phyloP scores from a whole-genome alignment of 2,329 filamentous ascomycete species.

The Penicillium frequentans region DNA sequence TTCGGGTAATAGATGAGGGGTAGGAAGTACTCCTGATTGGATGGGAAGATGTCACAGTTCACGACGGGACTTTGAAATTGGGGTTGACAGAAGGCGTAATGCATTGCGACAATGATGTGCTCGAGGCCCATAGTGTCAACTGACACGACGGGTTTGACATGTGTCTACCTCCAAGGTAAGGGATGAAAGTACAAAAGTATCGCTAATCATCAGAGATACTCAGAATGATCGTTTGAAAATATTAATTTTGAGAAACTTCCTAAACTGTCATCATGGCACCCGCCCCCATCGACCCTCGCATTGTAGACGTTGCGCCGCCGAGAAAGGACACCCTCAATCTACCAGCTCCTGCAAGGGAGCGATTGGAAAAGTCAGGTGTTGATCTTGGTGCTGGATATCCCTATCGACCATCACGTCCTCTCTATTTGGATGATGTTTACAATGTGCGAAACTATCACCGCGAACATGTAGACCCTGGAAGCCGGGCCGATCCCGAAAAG shows the following conservation, averaged over 20 bases:
- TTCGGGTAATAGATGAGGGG: conserved; percentile 6
- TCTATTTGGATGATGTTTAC: conserved; percentile 70
- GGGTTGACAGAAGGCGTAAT: conserved; percentile 28
- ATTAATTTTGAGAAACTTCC: neutral
- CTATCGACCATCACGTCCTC: conserved; percentile 65
- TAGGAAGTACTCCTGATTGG: neutral
- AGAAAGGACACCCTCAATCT: conserved; percentile 65
- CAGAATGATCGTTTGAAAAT: neutral
- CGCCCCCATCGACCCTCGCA: conserved; percentile 60
- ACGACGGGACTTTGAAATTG: neutral
- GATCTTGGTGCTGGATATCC: conserved; percentile 71
- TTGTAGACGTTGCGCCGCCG: conserved; percentile 63
- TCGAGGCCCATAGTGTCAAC: conserved; percentile 4
- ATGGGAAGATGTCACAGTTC: neutral
- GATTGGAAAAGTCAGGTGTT: conserved; percentile 67
- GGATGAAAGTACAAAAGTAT: neutral
- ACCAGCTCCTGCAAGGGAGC: conserved; percentile 56
- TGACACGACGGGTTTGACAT: neutral
- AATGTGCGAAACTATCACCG: conserved; percentile 62
- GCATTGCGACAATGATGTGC: conserved; percentile 32
- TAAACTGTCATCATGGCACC: conserved; percentile 51
- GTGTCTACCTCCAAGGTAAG: neutral
- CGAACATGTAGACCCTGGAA: conserved; percentile 60
- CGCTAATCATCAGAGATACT: neutral
- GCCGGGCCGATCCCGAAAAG: conserved; percentile 65